Evolutionary conservation across 2,329 filamentous ascomycete species (phyloP).

Genomic region (Pestalotiopsis sp.): DNA sequence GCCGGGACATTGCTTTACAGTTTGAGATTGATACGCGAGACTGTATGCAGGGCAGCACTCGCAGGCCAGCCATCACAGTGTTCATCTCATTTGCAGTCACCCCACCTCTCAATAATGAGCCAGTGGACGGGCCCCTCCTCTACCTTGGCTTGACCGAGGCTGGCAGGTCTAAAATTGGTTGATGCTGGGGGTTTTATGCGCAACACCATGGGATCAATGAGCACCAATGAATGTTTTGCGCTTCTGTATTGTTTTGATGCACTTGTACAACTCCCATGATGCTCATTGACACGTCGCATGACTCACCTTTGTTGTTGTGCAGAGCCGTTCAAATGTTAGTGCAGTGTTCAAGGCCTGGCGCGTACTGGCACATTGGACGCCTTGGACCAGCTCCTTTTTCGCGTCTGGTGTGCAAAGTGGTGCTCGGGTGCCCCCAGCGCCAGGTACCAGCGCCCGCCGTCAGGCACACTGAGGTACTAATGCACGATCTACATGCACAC

Average conservation of each 20-base stretch:
- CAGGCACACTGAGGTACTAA: background rate
- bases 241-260: background rate
- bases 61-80: background rate
- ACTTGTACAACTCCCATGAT: background rate
- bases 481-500: background rate
- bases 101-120: background rate
- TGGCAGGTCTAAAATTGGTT: constrained; percentile 27
- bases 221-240: background rate
- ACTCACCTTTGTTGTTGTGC: background rate
- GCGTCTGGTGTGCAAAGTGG: background rate
- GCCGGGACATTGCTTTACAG: background rate
- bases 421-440: background rate
- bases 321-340: background rate
- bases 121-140: constrained; percentile 17
- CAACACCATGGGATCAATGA: constrained; percentile 15
- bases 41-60: background rate
- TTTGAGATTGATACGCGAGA: background rate
- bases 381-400: background rate
- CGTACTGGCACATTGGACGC: background rate
- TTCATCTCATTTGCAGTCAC: background rate
- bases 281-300: background rate
- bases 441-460: background rate
- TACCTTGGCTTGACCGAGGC: constrained; percentile 13
- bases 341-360: background rate
- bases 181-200: constrained; percentile 23